Percentiles rank a stretch among this genome's conserved stretches.
Evolutionary conservation across 306 rosid genomes (phyloP).

Genomic region (Mimosa bimucronata): DNA sequence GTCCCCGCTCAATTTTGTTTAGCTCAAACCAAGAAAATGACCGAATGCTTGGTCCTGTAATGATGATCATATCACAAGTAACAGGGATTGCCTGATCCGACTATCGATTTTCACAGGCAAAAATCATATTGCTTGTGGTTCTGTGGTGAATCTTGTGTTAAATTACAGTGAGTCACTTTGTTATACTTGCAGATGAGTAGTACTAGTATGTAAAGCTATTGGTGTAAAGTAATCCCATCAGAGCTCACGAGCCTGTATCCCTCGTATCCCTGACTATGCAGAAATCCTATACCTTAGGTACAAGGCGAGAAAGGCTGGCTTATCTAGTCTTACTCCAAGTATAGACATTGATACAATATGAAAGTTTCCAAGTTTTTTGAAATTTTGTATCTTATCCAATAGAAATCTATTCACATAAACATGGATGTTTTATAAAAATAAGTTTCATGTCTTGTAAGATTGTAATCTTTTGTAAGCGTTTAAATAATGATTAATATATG

Average conservation of each 20-base stretch:
- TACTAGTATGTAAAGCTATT: background rate
- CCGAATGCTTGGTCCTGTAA: background rate
- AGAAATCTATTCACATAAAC: background rate
- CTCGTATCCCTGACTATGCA: background rate
- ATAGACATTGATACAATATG: background rate
- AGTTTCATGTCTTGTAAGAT: no score
- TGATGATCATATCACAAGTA: background rate
- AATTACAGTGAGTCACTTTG: background rate
- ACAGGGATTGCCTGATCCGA: background rate
- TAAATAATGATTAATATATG: background rate
- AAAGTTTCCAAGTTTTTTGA: background rate
- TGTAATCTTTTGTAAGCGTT: background rate
- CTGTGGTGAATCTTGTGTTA: background rate
- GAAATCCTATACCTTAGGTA: background rate
- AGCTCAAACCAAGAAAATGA: background rate
- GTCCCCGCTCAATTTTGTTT: background rate
- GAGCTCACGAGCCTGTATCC: background rate
- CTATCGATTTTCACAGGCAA: background rate
- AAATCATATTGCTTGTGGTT: background rate
- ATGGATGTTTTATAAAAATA: background rate
- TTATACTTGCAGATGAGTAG: background rate
- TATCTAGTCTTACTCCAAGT: background rate
- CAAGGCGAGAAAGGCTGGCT: background rate
- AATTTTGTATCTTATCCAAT: background rate
- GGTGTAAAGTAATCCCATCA: background rate